phyloP scores from a whole-genome alignment of 441 rosid species.

The Brassica hybrid region DNA sequence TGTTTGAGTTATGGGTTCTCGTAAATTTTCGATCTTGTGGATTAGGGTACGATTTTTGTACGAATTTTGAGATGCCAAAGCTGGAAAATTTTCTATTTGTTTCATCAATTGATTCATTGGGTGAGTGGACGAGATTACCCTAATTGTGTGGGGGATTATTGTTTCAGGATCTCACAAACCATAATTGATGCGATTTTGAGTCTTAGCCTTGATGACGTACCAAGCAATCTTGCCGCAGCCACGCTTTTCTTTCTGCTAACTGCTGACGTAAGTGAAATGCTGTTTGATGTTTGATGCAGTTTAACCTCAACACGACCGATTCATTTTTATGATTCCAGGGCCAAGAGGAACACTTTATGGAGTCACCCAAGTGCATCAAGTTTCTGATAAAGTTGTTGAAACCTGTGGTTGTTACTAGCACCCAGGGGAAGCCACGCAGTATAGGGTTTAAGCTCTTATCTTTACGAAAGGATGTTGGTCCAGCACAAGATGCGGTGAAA shows the following conservation, averaged over 20 bases:
- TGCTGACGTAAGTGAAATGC: constrained; percentile 69
- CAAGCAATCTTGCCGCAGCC: constrained; percentile 90
- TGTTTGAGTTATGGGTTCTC: too few species aligned
- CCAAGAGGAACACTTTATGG: constrained; percentile 88
- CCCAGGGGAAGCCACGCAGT: constrained; percentile 62
- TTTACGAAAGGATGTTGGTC: constrained; percentile 61
- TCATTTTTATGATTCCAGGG: constrained; percentile 59
- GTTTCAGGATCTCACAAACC: constrained; percentile 78
- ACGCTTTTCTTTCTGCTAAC: constrained; percentile 81
- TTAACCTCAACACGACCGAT: too few species aligned
- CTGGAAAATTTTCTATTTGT: not conserved
- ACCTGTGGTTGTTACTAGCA: constrained; percentile 60
- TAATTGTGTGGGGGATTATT: constrained; percentile 20
- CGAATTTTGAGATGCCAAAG: not conserved
- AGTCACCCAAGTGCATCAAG: constrained; percentile 67
- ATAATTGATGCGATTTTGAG: constrained; percentile 81
- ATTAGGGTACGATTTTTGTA: constrained; percentile 32
- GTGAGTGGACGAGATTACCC: constrained; percentile 1
- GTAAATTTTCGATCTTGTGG: not conserved
- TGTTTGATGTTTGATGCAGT: constrained; percentile 16
- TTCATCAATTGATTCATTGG: constrained; percentile 13
- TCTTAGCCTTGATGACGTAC: constrained; percentile 83
- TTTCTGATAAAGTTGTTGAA: constrained; percentile 88
- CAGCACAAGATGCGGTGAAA: constrained; percentile 54
- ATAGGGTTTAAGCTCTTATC: constrained; percentile 89